Conservation (phyloP, 495 filamentous ascomycete genomes). For the Penicillium mononematosum region DNA sequence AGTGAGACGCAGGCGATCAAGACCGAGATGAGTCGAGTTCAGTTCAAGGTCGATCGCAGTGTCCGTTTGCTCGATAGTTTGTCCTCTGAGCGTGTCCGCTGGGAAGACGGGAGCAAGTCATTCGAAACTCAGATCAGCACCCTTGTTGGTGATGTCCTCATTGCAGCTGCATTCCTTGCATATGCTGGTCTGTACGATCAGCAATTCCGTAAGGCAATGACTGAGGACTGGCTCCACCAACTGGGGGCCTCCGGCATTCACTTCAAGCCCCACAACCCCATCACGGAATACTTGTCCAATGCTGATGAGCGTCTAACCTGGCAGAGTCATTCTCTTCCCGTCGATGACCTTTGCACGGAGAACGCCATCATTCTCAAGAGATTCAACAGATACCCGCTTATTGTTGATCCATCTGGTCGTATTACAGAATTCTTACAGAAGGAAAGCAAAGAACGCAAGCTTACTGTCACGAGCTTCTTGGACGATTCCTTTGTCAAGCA, state of each 20-base stretch:
- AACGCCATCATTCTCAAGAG: slow-evolving; percentile 96
- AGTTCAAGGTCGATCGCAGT: slow-evolving; percentile 97
- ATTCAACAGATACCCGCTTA: slow-evolving; percentile 97
- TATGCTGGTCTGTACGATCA: slow-evolving; percentile 98
- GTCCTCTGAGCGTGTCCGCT: slow-evolving; percentile 86
- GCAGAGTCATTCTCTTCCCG: slow-evolving; percentile 92
- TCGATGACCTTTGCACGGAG: slow-evolving; percentile 98
- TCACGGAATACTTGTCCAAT: slow-evolving; percentile 95
- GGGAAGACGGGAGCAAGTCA: slow-evolving; percentile 95
- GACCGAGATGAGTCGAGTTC: slow-evolving; percentile 89
- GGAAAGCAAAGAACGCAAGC: slow-evolving; percentile 85
- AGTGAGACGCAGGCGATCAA: slow-evolving; percentile 98
- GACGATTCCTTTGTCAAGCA: slow-evolving; percentile 98
- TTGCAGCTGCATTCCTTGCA: slow-evolving; percentile 95
- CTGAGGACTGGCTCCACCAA: slow-evolving; percentile 95
- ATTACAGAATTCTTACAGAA: slow-evolving; percentile 93
- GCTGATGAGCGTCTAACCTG: slow-evolving; percentile 92
- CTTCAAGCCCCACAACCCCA: slow-evolving; percentile 89
- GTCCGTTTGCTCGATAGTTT: slow-evolving; percentile 90
- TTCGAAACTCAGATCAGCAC: slow-evolving; percentile 98
- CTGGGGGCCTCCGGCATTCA: slow-evolving; percentile 83
- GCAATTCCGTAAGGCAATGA: slow-evolving; percentile 94
- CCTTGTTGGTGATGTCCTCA: slow-evolving; percentile 89
- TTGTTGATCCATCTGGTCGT: slow-evolving; percentile 95
- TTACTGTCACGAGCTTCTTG: slow-evolving; percentile 96